Evolutionary conservation across 345 rosid genomes (phyloP).

Genomic region (Microcos paniculata): DNA sequence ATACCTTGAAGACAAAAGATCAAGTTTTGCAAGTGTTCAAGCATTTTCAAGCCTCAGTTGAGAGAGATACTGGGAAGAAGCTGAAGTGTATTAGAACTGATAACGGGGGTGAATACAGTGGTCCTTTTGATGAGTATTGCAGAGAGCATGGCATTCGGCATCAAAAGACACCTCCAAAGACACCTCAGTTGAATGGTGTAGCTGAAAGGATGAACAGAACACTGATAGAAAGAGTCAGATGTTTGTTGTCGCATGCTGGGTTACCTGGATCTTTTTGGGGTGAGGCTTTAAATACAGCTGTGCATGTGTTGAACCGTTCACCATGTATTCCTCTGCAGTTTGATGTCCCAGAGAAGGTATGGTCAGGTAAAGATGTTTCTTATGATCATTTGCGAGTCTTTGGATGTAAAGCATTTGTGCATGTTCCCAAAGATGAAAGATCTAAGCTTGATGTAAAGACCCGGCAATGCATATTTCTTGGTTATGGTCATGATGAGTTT

Average conservation of each 20-base stretch:
- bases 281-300: neutral
- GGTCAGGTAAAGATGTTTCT: too few species aligned
- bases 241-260: neutral
- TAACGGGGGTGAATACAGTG: neutral
- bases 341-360: too few species aligned
- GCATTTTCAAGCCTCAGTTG: neutral
- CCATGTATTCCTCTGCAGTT: too few species aligned
- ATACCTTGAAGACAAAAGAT: neutral
- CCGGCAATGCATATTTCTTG: too few species aligned
- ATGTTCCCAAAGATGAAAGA: too few species aligned
- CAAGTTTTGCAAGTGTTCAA: neutral
- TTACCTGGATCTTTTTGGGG: neutral
- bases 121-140: neutral
- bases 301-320: too few species aligned
- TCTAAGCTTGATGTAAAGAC: too few species aligned
- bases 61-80: neutral
- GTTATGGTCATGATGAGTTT: too few species aligned
- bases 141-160: neutral
- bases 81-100: neutral
- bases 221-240: neutral
- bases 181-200: conserved; percentile 10
- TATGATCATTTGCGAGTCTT: too few species aligned
- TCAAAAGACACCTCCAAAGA: conserved; percentile 2
- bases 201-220: conserved; percentile 5
- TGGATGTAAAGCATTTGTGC: too few species aligned